Percentiles rank a stretch among this genome's conserved stretches.
phyloP scores from a whole-genome alignment of 257 asterid species.

The Parsonsia alboflavescens region DNA sequence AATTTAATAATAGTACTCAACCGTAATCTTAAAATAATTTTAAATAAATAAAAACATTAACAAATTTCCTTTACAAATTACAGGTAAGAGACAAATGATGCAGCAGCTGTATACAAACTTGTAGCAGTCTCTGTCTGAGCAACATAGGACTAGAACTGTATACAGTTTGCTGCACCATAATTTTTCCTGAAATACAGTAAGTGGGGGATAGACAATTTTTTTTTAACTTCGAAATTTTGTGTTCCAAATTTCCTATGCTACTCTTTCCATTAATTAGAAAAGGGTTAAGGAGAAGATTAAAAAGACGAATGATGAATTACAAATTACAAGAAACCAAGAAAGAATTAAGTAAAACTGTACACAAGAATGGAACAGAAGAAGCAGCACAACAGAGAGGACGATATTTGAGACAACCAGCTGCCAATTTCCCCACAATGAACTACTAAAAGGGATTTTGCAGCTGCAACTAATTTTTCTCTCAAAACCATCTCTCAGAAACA shows the following conservation, averaged over 20 bases:
- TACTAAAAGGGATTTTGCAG: slow-evolving; percentile 10
- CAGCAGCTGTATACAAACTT: too few relatives aligned
- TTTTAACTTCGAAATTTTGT: background rate
- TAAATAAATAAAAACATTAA: too few relatives aligned
- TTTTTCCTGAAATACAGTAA: too few relatives aligned
- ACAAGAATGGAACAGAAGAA: slow-evolving; percentile 50
- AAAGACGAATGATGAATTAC: slow-evolving; percentile 50
- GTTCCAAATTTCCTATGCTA: slow-evolving; percentile 19
- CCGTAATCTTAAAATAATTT: too few relatives aligned
- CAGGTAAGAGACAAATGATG: too few relatives aligned
- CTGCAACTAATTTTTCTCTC: slow-evolving; percentile 21
- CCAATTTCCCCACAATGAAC: slow-evolving; percentile 5
- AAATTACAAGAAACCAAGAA: slow-evolving; percentile 41
- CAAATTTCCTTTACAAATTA: too few relatives aligned
- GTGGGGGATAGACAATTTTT: too few relatives aligned
- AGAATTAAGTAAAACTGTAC: slow-evolving; percentile 49
- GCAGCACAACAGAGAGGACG: slow-evolving; percentile 22
- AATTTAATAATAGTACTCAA: too few relatives aligned
- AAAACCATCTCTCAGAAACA: slow-evolving; percentile 27
- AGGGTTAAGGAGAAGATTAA: slow-evolving; percentile 2
- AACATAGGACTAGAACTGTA: too few relatives aligned
- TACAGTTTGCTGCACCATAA: too few relatives aligned
- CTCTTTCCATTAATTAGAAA: slow-evolving; percentile 19
- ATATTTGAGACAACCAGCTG: slow-evolving; percentile 15
- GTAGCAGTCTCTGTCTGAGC: too few relatives aligned